Base-by-base conservation (phyloP, 2,329 filamentous ascomycete species). In the Beauveria brongniartii region DNA sequence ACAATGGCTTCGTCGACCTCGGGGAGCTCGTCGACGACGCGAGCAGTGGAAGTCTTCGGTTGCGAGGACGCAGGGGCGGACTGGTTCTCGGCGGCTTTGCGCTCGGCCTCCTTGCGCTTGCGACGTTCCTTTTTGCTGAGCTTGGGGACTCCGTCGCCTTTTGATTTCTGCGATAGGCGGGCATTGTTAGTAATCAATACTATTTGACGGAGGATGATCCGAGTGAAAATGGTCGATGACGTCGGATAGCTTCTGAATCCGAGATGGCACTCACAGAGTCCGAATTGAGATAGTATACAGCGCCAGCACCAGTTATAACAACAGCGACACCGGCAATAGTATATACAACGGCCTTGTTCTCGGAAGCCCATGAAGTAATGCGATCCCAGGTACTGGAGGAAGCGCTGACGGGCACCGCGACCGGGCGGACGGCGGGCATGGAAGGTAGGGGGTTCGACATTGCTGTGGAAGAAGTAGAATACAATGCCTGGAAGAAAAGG, bases 321-420 rank as follows among this genome's bases (percentile, higher is more conserved):
- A 96, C 84, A 59, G 93, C 93, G 63, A 96, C 90, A 70, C 94
- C 94, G 61, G 93, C 94, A 76, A 97, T 91, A 67, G 94, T 97
- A 77, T 97, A 99, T 65, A 96, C 92, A 59, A 93, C 83, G 53
- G 91, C 89, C 80, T 97, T 97, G 79, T 99, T 92, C 74, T 97
- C 93, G 2, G 92, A 90, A 16, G 90, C 92, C 93, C 94, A 99
- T 71, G 81, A 87, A 66, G 92, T 89, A 76, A 97, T 80, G 70
- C 92, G 88, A 75, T 96, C 91, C 92, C 92, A 96, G 61, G 94
- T 78, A 52, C 90, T 88, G 63, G 87, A 84, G 64, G 88, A 82
- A 66, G 78, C 73, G 61, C 82, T 76, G 67, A 84, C 73, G 47
- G 78, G 77, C 58, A 84, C 71, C 62, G 77, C 74, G 63, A 75